phyloP scores from a whole-genome alignment of 164 flowering plant genomes.

The Saururus chinensis region DNA sequence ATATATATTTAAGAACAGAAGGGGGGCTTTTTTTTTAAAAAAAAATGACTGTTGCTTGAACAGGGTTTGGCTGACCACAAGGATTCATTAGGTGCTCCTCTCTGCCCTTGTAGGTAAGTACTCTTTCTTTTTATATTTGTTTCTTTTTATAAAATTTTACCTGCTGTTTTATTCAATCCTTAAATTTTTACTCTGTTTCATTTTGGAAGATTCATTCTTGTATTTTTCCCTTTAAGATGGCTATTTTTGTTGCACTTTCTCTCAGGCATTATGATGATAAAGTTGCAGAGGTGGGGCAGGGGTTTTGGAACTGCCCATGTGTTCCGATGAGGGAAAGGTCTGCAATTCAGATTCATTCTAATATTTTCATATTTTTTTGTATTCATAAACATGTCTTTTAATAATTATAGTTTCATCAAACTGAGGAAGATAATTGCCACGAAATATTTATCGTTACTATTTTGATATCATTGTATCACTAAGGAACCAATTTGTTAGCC shows the following conservation, averaged over 20 bases:
- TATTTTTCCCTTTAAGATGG: neutral
- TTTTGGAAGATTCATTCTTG: neutral
- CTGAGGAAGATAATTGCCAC: neutral
- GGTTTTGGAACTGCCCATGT: slow-evolving; percentile 99
- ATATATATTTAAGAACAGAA: no score
- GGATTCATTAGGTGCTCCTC: slow-evolving; percentile 94
- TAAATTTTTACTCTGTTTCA: neutral
- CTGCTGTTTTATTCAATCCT: neutral
- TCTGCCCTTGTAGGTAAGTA: slow-evolving; percentile 90
- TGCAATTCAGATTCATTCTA: slow-evolving; percentile 2
- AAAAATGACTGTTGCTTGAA: neutral
- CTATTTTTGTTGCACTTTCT: neutral
- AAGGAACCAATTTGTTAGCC: no score
- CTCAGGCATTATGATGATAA: slow-evolving; percentile 97
- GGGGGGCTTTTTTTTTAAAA: no score
- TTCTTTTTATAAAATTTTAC: neutral
- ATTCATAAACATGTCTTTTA: neutral
- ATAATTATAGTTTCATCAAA: neutral
- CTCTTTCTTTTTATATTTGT: neutral
- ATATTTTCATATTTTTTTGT: neutral
- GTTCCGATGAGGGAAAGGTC: slow-evolving; percentile 99
- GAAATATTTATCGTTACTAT: no score
- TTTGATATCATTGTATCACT: no score
- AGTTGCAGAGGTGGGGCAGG: slow-evolving; percentile 84
- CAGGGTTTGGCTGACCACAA: slow-evolving; percentile 94